These are phyloP conservation scores for Penicillium expansum DNA, from an alignment of 2,329 filamentous ascomycete genomes.

Conservation along the genomic window DNA sequence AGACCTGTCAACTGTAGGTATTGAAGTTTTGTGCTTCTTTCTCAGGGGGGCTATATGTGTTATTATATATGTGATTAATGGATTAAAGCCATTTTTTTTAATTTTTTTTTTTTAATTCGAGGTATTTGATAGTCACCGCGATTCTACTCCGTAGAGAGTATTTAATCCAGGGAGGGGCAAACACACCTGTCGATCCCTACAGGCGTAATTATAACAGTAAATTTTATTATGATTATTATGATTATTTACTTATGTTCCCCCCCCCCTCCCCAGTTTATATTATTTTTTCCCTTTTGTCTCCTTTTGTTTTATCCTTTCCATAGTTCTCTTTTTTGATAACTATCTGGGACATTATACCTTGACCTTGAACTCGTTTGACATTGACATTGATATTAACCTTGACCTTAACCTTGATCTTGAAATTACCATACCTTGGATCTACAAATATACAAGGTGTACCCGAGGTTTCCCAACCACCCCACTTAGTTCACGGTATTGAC, in stretches of 20 bases:
- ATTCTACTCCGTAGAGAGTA: neutral
- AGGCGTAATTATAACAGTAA: constrained; percentile 2
- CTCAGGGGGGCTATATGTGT: neutral
- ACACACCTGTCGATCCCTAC: constrained; percentile 18
- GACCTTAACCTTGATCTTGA: neutral
- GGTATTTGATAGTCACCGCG: neutral
- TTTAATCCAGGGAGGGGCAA: constrained; percentile 23
- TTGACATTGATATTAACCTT: neutral
- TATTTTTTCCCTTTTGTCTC: neutral
- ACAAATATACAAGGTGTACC: neutral
- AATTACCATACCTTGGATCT: neutral
- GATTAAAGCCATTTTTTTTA: neutral
- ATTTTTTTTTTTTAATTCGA: neutral
- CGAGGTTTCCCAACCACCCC: neutral
- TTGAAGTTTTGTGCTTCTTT: neutral
- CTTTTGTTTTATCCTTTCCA: neutral
- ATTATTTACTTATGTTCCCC: neutral
- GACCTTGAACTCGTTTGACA: neutral
- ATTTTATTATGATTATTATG: constrained; percentile 3
- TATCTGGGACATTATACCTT: neutral
- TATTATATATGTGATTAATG: neutral
- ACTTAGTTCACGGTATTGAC: neutral
- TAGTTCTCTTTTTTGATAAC: neutral
- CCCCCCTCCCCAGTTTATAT: neutral
- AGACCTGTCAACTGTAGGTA: constrained; percentile 30